Base-by-base conservation (phyloP, 2,329 filamentous ascomycete genomes). In the Pseudogymnoascus sp. region DNA sequence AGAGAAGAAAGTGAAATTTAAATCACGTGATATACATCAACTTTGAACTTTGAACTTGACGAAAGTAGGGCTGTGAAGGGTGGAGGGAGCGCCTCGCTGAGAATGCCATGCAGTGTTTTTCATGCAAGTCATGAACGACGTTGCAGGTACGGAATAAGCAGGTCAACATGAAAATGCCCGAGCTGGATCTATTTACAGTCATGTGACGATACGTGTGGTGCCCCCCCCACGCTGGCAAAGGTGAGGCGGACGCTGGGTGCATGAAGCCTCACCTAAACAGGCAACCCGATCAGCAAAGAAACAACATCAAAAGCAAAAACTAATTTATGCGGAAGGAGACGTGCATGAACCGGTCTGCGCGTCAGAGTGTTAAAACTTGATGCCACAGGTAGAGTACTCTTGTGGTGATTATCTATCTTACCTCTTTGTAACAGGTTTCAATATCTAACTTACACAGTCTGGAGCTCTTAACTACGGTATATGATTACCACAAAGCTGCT, bases 91-190 rank as follows among this genome's bases (percentile, higher is more conserved):
- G 28, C 12, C 49, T 33, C n/a, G 9, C n/a, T 33, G 49, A 33
- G 5, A 55, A 19, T 19, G n/a, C 5, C 49, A 55, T 30, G 49
- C 49, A 55, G 49, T 55, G n/a, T 19, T 55, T 55, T 55, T 55
- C 49, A 55, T 55, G 49, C 49, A 55, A 55, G 49, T 55, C 49
- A 55, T 55, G 49, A 55, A 55, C 49, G 28, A 55, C 3, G 49
- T 55, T 55, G 49, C 49, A 55, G 49, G 49, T 33, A 55, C 49
- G n/a, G n/a, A 55, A 55, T 55, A 55, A 55, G 49, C 49, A 55
- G 49, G 28, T 5, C n/a, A 16, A 16, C 16, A 33, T 55, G 25
- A 55, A 23, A 55, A 55, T 55, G 3, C 45, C 25, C 45, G 45
- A 55, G 28, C 49, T 12, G 49, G 49, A 55, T 33, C 49, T 33